Base-by-base conservation (phyloP, 345 rosid genomes). In the Combretum micranthum region DNA sequence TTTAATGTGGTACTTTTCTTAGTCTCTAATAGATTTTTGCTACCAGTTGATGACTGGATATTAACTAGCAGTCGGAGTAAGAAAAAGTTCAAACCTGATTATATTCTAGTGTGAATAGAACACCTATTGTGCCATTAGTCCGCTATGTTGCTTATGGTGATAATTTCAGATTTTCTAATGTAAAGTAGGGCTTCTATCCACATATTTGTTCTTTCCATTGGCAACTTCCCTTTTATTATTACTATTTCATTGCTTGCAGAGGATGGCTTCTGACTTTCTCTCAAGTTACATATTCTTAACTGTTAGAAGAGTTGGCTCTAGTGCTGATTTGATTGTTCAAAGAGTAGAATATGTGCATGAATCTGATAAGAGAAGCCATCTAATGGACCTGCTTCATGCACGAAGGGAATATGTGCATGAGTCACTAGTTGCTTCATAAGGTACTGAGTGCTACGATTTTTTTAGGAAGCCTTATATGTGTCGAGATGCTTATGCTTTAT, bases 331-430 rank as follows among this genome's bases (percentile, higher is more conserved):
- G 78, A 92, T 92, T 72, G n/a, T 77, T 59, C 98, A 92, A 75
- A 84, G 98, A 75, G 97, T 93, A 65, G 97, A 93, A 69, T 76
- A 71, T 72, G 97, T 89, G 39, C 84, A 70, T 1, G 97, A 93
- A 50, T 75, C 96, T 51, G 99, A 93, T 83, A 89, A 93, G 76
- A 93, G 99, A 80, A 93, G 99, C 72, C 88, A 85, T 59, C 97
- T 89, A 42, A 93, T 93, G 99, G 99, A 93, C 71, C 97, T 93
- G 58, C 94, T 93, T 67, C 96, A 87, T 66, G 99, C 99, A 15
- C 99, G 89, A 60, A 82, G 83, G 80, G 88, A 69, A 64, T 85
- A 76, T 74, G 97, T n/a, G n/a, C n/a, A n/a, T n/a, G 20, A 14
- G 42, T 65, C 43, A 7, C 10, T 44, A 57, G 13, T 19, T 15